Evolutionary conservation across 2,329 filamentous ascomycete genomes (phyloP), one percentile per base, ranked within the genome.

Genomic region (Chaetomium sp.): DNA sequence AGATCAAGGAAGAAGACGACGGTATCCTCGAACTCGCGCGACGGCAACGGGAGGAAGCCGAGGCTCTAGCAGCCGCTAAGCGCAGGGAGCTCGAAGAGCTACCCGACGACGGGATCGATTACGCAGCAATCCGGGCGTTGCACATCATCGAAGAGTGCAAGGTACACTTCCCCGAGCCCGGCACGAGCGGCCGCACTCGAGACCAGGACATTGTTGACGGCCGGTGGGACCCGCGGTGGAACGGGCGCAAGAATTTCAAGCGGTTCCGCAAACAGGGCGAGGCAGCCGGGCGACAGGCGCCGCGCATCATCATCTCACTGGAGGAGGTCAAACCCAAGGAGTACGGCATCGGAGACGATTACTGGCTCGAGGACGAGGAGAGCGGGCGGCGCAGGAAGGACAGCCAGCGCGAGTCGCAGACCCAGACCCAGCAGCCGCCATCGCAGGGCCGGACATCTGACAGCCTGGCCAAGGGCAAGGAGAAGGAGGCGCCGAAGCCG

Each of bases 171-270:
- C 68, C 70, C 2, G 68, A 65, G 12, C 33, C 74, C 69, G 62
- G 76, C 4, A 27, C 19, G 19, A 45, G 59, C 29, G 51, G 12
- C 27, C 61, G 66, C 31, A 66, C 69, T 72, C 77, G 82, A 21
- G 85, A 88, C n/a, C 78, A 81, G 63, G 82, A 85, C 23, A 75
- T 82, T 53, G 80, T 78, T 1, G 79, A 81, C 51, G 82, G 83
- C 5, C 83, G 91, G 49, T 97, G 94, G 93, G 86, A 97, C 69
- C 87, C 92, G 0, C 83, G 83, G 47, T 99, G 95, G 95, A 96
- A 97, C 74, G 95, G 94, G 0, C 85, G 94, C 51, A 94, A 92
- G 77, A 98, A 99, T 74, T 99, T 97, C 80, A 99, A 99, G 76
- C 90, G 87, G 71, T 99, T 99, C 73, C 82, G 83, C 25, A 82